These are phyloP conservation scores for Fraxinus sp. DNA, from an alignment of 305 asterid species.

Conservation along the genomic window DNA sequence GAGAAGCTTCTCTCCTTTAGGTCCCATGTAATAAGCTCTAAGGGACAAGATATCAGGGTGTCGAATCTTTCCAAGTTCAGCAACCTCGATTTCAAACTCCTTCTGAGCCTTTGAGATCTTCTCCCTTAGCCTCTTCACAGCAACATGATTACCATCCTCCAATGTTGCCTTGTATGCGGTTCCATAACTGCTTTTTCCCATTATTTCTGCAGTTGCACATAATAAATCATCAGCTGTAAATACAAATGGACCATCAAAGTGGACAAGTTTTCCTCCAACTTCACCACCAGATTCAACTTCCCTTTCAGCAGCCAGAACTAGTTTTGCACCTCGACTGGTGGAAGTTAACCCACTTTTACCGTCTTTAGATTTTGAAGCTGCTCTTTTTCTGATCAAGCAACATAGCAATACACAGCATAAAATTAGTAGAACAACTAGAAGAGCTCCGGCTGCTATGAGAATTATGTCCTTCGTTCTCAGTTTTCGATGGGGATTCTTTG, in stretches of 20 bases:
- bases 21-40: conserved; percentile 55
- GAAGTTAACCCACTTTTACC: conserved; percentile 30
- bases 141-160: conserved; percentile 45
- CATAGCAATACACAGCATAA: conserved; percentile 45
- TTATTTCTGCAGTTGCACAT: conserved; percentile 53
- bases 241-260: conserved; percentile 51
- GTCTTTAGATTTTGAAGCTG: conserved; percentile 38
- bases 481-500: conserved; percentile 36
- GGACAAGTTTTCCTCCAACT: conserved; percentile 51
- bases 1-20: conserved; percentile 60
- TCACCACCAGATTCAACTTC: conserved; percentile 42
- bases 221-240: conserved; percentile 45
- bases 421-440: conserved; percentile 40
- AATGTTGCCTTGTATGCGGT: conserved; percentile 51
- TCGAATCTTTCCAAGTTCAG: conserved; percentile 45
- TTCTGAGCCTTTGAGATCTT: conserved; percentile 49
- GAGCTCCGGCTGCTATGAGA: conserved; percentile 71
- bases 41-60: conserved; percentile 42
- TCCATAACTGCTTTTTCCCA: conserved; percentile 53
- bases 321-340: conserved; percentile 29
- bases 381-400: conserved; percentile 59
- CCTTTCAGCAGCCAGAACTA: conserved; percentile 26
- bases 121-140: conserved; percentile 51
- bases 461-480: conserved; percentile 76
- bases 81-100: conserved; percentile 47